Conservation (phyloP, 495 filamentous ascomycete species). For the Talaromyces trachyspermus region DNA sequence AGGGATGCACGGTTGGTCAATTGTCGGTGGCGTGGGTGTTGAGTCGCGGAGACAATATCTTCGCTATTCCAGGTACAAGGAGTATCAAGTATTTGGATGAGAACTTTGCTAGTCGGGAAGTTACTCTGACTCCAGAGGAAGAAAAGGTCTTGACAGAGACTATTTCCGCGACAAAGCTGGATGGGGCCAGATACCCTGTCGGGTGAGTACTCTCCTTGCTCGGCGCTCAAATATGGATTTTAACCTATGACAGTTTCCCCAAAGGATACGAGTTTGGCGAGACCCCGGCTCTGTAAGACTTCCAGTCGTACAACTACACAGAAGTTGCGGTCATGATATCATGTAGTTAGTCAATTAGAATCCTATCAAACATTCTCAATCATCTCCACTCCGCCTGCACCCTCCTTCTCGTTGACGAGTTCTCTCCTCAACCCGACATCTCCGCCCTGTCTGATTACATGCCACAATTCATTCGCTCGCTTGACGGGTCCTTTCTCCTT, state of each 20-base stretch:
- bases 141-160: conserved; percentile 30
- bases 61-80: conserved; percentile 56
- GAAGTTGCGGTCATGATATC: background rate
- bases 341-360: background rate
- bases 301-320: background rate
- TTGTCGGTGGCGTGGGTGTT: conserved; percentile 53
- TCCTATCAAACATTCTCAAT: background rate
- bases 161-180: conserved; percentile 28
- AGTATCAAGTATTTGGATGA: conserved; percentile 48
- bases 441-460: conserved; percentile 6
- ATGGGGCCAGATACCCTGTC: conserved; percentile 17
- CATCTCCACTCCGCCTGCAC: background rate
- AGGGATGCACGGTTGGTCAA: conserved; percentile 40
- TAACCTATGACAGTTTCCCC: background rate
- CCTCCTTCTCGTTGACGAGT: conserved; percentile 2
- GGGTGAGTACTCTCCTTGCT: background rate
- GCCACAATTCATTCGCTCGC: conserved; percentile 13
- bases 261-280: conserved; percentile 1
- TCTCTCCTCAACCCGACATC: conserved; percentile 9
- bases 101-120: conserved; percentile 39
- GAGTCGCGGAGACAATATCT: conserved; percentile 51
- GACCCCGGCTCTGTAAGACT: background rate
- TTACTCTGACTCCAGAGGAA: conserved; percentile 40
- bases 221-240: background rate
- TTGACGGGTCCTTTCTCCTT: conserved; percentile 10